Percentiles rank a stretch among this genome's conserved stretches.
phyloP scores from a whole-genome alignment of 2,329 filamentous ascomycete species.

The Lecanicillium sp. region DNA sequence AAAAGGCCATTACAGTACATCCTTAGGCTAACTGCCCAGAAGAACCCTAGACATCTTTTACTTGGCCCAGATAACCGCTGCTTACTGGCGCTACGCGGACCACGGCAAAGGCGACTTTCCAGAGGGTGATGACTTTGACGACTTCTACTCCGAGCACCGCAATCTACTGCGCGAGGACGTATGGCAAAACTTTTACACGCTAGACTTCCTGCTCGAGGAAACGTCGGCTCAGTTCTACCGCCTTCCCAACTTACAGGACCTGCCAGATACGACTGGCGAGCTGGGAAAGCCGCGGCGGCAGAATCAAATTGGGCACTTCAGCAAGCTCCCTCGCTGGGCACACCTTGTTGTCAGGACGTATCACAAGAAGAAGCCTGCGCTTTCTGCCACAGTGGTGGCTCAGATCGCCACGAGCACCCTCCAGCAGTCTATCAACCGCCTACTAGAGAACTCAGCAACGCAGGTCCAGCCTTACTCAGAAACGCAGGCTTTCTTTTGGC shows the following conservation, averaged over 20 bases:
- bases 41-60: conserved; percentile 11
- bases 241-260: not conserved
- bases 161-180: not conserved
- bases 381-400: not conserved
- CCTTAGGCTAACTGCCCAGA: conserved; percentile 4
- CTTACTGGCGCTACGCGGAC: conserved; percentile 6
- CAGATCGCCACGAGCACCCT: not conserved
- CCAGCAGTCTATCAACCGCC: not conserved
- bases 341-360: not conserved
- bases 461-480: not conserved
- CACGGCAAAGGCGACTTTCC: conserved; percentile 1
- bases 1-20: not conserved
- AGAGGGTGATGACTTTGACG: not conserved
- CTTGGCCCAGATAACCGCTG: conserved; percentile 5
- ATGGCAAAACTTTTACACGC: not conserved
- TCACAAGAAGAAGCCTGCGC: not conserved
- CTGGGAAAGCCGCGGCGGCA: not conserved
- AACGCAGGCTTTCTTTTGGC: not conserved
- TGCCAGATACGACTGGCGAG: not conserved
- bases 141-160: not conserved
- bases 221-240: not conserved
- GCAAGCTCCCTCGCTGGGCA: not conserved
- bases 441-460: not conserved
- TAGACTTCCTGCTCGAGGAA: not conserved
- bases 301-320: not conserved